These are phyloP conservation scores for Lactifluus piperatus DNA, from an alignment of 768 basidiomycete genomes.

Conservation along the genomic window DNA sequence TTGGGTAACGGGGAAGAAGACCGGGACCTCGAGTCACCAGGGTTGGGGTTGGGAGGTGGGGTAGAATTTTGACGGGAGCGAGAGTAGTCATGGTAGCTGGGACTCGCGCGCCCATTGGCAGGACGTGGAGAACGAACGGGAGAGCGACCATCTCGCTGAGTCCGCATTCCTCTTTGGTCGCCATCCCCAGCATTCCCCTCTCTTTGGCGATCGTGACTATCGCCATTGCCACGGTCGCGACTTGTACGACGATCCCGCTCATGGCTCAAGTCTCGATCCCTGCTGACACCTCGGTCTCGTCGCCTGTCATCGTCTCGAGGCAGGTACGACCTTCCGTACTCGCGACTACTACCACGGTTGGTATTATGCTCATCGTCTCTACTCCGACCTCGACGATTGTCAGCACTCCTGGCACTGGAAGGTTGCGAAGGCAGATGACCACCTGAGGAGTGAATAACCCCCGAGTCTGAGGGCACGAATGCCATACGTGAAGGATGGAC, in stretches of 20 bases:
- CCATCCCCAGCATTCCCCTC: not conserved
- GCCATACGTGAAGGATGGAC: slow-evolving; percentile 67
- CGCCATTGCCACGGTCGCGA: slow-evolving; percentile 14
- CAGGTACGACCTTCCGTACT: not conserved
- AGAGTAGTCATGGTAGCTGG: slow-evolving; percentile 52
- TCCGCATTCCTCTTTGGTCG: not conserved
- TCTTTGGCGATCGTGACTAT: not conserved
- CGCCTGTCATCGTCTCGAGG: slow-evolving; percentile 10
- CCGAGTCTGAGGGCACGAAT: slow-evolving; percentile 44
- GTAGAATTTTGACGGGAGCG: slow-evolving; percentile 24
- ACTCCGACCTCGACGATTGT: slow-evolving; percentile 9
- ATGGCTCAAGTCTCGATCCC: slow-evolving; percentile 20
- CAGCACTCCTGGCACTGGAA: slow-evolving; percentile 10
- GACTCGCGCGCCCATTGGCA: slow-evolving; percentile 31
- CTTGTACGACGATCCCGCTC: slow-evolving; percentile 12
- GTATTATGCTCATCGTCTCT: not conserved
- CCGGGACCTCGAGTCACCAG: not conserved
- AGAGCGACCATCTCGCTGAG: not conserved
- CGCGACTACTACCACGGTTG: not conserved
- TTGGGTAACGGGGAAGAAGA: slow-evolving; percentile 27
- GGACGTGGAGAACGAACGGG: slow-evolving; percentile 12
- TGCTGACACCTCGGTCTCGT: not conserved
- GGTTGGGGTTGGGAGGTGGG: not conserved
- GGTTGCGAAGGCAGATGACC: not conserved
- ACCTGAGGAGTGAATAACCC: not conserved